Evolutionary conservation across 202 grass and related monocot species (phyloP).

Genomic region (Schoenoplectus triqueter): DNA sequence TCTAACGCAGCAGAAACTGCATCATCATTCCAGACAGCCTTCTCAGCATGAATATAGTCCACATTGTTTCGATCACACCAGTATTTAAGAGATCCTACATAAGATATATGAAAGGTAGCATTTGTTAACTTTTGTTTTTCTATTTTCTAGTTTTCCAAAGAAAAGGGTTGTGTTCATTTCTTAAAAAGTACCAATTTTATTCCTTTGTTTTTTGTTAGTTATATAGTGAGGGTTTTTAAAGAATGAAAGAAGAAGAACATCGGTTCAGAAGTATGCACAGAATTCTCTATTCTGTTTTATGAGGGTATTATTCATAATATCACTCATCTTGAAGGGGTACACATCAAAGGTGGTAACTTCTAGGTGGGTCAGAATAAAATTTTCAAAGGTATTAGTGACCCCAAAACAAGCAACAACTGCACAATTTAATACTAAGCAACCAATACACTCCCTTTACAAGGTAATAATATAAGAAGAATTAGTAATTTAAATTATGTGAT

Average conservation of each 20-base stretch:
- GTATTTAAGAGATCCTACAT: conserved; percentile 75
- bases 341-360: background rate
- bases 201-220: background rate
- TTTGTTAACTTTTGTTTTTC: background rate
- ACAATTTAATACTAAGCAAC: background rate
- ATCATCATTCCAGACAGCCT: conserved; percentile 74
- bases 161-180: background rate
- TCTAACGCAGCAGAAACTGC: conserved; percentile 60
- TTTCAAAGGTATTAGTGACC: background rate
- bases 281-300: background rate
- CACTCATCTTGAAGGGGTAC: background rate
- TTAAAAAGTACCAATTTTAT: background rate
- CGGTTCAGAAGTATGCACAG: background rate
- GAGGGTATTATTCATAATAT: conserved; percentile 7
- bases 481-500: background rate
- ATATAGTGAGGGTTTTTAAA: background rate
- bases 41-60: conserved; percentile 54
- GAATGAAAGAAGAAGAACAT: background rate
- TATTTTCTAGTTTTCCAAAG: background rate
- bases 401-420: background rate
- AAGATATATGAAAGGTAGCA: background rate
- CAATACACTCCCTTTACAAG: background rate
- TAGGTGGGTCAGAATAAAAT: conserved; percentile 10
- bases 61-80: conserved; percentile 85
- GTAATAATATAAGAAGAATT: conserved; percentile 13